Evolutionary conservation across 2,329 filamentous ascomycete species (phyloP).

Genomic region (Talaromyces atroroseus): DNA sequence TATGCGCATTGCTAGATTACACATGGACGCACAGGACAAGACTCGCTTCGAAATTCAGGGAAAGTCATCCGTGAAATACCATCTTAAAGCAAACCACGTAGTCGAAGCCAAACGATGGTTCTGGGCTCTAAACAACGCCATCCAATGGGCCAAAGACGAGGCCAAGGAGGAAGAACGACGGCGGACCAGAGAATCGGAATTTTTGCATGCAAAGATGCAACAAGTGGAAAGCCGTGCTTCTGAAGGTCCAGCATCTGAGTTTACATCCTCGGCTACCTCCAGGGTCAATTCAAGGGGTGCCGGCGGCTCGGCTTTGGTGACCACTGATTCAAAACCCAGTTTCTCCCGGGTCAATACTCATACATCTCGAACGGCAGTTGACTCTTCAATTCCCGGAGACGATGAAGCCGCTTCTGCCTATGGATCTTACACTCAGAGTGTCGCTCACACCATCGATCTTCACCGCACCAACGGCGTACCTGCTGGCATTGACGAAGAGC

Average conservation of each 20-base stretch:
- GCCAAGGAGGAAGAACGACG: slow-evolving; percentile 82
- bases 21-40: slow-evolving; percentile 97
- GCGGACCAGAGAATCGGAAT: slow-evolving; percentile 67
- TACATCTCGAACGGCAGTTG: slow-evolving; percentile 43
- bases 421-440: slow-evolving; percentile 54
- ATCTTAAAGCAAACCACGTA: slow-evolving; percentile 94
- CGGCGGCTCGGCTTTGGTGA: slow-evolving; percentile 28
- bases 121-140: slow-evolving; percentile 97
- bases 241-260: slow-evolving; percentile 25
- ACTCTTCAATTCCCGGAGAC: slow-evolving; percentile 44
- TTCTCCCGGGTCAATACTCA: slow-evolving; percentile 47
- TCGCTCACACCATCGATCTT: slow-evolving; percentile 46
- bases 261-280: slow-evolving; percentile 21
- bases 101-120: slow-evolving; percentile 99
- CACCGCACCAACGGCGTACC: slow-evolving; percentile 43
- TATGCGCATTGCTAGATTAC: slow-evolving; percentile 90
- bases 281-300: slow-evolving; percentile 34
- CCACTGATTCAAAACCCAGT: slow-evolving; percentile 32
- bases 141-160: slow-evolving; percentile 97
- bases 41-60: slow-evolving; percentile 96
- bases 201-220: slow-evolving; percentile 74
- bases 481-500: slow-evolving; percentile 53
- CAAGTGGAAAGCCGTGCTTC: slow-evolving; percentile 53
- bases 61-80: slow-evolving; percentile 98
- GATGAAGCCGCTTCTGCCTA: slow-evolving; percentile 47